Evolutionary conservation across 306 rosid species (phyloP).

Genomic region (Echinosophora koreensis): DNA sequence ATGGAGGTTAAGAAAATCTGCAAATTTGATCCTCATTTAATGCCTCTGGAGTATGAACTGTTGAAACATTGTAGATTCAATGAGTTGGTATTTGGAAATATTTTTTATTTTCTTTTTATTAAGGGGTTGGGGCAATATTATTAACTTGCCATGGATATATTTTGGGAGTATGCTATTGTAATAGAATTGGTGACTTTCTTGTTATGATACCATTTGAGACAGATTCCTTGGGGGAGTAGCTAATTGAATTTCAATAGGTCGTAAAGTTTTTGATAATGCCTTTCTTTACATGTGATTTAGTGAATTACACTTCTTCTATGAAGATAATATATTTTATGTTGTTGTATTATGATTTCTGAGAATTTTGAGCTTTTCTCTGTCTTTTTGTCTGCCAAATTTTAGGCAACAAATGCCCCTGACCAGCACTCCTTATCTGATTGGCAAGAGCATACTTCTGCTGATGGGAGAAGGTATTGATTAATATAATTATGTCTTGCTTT

Average conservation of each 20-base stretch:
- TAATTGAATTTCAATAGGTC: constrained; percentile 27
- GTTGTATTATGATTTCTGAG: constrained; percentile 34
- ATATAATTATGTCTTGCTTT: constrained; percentile 29
- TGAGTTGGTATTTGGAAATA: constrained; percentile 5
- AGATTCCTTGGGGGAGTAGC: constrained; percentile 33
- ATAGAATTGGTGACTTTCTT: constrained; percentile 4
- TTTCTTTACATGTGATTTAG: constrained; percentile 13
- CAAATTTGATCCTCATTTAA: constrained; percentile 19
- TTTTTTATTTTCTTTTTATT: constrained; percentile 22
- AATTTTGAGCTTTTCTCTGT: constrained; percentile 40
- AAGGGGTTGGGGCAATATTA: background rate
- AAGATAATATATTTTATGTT: constrained; percentile 27
- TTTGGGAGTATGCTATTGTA: constrained; percentile 24
- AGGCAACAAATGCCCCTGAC: constrained; percentile 62
- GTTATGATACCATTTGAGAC: constrained; percentile 24
- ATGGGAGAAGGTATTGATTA: constrained; percentile 86
- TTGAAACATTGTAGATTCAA: constrained; percentile 10
- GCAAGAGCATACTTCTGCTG: constrained; percentile 94
- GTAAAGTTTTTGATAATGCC: constrained; percentile 19
- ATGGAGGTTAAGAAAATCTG: constrained; percentile 28
- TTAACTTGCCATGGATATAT: constrained; percentile 18
- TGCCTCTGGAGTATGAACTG: constrained; percentile 24
- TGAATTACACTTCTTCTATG: constrained; percentile 24
- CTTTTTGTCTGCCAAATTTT: constrained; percentile 49
- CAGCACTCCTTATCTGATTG: constrained; percentile 84